These are phyloP conservation scores for Neophaeococcomyces aloes DNA, from an alignment of 2,329 filamentous ascomycete species.

Conservation along the genomic window DNA sequence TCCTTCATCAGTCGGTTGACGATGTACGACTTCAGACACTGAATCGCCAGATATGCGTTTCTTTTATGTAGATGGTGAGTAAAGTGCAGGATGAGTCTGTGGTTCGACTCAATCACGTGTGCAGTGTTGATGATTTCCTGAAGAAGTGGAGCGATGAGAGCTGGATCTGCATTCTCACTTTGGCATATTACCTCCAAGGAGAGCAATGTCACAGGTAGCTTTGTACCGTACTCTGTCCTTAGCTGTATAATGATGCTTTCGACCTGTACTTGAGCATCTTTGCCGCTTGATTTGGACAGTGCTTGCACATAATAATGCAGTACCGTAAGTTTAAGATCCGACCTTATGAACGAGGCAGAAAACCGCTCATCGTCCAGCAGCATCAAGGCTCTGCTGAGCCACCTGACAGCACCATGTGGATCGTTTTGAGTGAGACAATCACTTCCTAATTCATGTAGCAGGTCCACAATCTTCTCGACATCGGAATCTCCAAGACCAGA, in stretches of 20 bases:
- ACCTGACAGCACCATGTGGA: constrained; percentile 50
- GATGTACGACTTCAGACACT: constrained; percentile 55
- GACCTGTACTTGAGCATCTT: neutral
- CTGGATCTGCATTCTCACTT: constrained; percentile 27
- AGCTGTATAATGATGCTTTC: neutral
- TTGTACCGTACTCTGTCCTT: constrained; percentile 46
- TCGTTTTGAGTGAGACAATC: constrained; percentile 45
- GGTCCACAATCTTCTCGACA: constrained; percentile 54
- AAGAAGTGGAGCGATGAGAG: constrained; percentile 37
- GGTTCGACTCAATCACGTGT: constrained; percentile 51
- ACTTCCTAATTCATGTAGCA: constrained; percentile 63
- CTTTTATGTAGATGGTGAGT: constrained; percentile 43
- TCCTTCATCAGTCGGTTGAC: constrained; percentile 43
- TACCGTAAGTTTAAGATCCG: constrained; percentile 56
- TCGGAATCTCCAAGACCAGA: constrained; percentile 35
- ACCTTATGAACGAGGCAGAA: constrained; percentile 46
- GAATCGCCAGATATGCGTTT: constrained; percentile 30
- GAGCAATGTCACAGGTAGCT: constrained; percentile 55
- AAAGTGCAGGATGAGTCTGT: constrained; percentile 57
- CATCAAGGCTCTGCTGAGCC: constrained; percentile 60
- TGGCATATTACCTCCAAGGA: constrained; percentile 54
- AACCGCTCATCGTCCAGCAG: constrained; percentile 50
- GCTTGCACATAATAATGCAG: constrained; percentile 43
- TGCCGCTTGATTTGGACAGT: constrained; percentile 1
- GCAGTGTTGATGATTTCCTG: constrained; percentile 47